Conservation (phyloP, 495 filamentous ascomycete species). For the Aspergillus carlsbadensis region DNA sequence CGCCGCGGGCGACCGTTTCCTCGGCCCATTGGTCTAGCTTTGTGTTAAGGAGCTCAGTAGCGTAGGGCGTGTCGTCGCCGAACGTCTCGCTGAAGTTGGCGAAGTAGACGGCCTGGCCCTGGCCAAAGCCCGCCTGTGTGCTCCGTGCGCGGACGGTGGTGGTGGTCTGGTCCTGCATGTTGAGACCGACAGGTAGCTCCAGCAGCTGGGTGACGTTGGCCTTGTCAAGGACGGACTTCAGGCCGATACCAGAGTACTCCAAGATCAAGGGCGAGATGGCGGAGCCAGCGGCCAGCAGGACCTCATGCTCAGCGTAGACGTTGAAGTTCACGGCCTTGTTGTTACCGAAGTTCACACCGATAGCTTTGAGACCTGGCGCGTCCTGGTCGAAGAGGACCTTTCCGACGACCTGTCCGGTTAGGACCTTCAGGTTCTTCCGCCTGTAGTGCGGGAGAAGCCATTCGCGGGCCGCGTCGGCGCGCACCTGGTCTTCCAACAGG, state of each 20-base stretch:
- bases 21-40: conserved; percentile 27
- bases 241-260: conserved; percentile 46
- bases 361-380: conserved; percentile 10
- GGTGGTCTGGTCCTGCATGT: conserved; percentile 44
- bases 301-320: conserved; percentile 43
- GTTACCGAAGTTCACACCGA: conserved; percentile 38
- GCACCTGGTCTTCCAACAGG: conserved; percentile 22
- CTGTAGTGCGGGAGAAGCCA: conserved; percentile 46
- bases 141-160: conserved; percentile 19
- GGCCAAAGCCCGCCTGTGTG: conserved; percentile 10
- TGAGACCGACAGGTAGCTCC: conserved; percentile 51
- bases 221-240: conserved; percentile 33
- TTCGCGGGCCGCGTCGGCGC: conserved; percentile 44
- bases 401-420: conserved; percentile 46
- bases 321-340: conserved; percentile 26
- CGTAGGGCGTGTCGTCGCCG: conserved; percentile 19
- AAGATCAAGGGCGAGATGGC: conserved; percentile 54
- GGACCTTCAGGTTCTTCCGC: conserved; percentile 44
- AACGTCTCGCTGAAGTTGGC: conserved; percentile 29
- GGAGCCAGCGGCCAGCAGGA: conserved; percentile 55
- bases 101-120: conserved; percentile 31
- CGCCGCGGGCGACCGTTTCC: conserved; percentile 26
- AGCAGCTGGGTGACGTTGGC: conserved; percentile 50
- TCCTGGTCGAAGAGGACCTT: conserved; percentile 35
- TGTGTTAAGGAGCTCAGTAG: conserved; percentile 19